Evolutionary conservation across 176 grass and related monocot species (phyloP), one percentile per base, ranked within the genome.

Genomic region (Hordeum marinum): DNA sequence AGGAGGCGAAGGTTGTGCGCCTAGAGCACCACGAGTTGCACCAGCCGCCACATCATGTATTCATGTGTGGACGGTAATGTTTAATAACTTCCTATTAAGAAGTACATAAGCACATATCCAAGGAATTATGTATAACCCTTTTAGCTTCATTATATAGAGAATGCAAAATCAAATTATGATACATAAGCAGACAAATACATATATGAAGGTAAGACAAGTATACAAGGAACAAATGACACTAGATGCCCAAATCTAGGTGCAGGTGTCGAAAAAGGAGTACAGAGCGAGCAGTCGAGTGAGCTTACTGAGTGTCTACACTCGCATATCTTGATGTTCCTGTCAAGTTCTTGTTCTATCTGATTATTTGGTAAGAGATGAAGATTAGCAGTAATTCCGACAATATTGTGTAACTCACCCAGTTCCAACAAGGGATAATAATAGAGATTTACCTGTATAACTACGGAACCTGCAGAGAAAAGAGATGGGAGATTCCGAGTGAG

Each of bases 251-350:
- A 23, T 14, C 41, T 46, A 73, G 23, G 70, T 73, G 26, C 7
- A 73, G 24, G 23, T 27, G 17, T 41, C 0, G 12, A 73, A 48
- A 46, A 48, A 48, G 41, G 41, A 73, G 70, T 73, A 17, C 41
- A 46, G 1, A 73, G 3, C 12, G 2, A 73, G 17, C 41, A 73
- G 23, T 73, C 11, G 13, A 45, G 69, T 48, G 29, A 41, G 73
- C 90, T 91, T 83, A 91, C 90, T 91, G 90, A 23, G 89, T 91
- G 81, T 91, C 85, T 45, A 91, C 82, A 85, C 89, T 88, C 11
- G 82, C 90, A 88, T 91, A 91, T 59, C 86, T 86, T 39, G 90
- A 86, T 32, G 90, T 91, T 81, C 90, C 90, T 79, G 86, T 91
- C 57, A 91, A 79, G 45, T 88, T 91, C 65, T 91, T 91, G 82